phyloP scores from a whole-genome alignment of 768 basidiomycete genomes.

The Exidia glandulosa region DNA sequence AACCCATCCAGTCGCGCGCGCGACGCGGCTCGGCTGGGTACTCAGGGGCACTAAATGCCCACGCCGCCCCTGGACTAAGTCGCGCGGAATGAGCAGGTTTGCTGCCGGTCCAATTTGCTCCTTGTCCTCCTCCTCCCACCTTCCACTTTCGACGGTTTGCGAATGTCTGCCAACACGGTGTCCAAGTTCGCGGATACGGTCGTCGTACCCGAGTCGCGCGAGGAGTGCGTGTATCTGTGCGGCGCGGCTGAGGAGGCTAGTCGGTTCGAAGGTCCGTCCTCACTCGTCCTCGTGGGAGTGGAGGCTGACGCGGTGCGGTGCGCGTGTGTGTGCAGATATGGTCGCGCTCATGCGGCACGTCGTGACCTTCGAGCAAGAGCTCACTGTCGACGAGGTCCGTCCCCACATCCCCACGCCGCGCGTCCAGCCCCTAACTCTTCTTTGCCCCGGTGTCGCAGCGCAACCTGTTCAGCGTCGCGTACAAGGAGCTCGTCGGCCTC shows the following conservation, averaged over 20 bases:
- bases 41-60: no score
- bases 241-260: not conserved
- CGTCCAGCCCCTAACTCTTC: not conserved
- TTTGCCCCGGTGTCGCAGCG: conserved; percentile 16
- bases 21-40: no score
- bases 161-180: no score
- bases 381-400: conserved; percentile 29
- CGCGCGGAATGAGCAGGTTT: no score
- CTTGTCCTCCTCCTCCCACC: no score
- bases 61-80: no score
- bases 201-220: not conserved
- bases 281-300: not conserved
- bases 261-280: not conserved
- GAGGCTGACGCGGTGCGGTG: not conserved
- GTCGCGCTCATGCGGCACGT: conserved; percentile 39
- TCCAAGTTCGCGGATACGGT: no score
- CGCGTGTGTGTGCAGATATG: conserved; percentile 24
- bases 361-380: conserved; percentile 36
- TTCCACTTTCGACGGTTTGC: no score
- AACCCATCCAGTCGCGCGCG: no score
- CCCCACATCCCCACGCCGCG: not conserved
- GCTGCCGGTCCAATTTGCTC: no score
- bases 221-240: not conserved
- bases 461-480: conserved; percentile 40
- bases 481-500: conserved; percentile 7